A percentile compares a stretch with the other conserved stretches of the same genome.
Evolutionary conservation across 176 grass and related monocot species (phyloP).

Genomic region (Juncus effusus): DNA sequence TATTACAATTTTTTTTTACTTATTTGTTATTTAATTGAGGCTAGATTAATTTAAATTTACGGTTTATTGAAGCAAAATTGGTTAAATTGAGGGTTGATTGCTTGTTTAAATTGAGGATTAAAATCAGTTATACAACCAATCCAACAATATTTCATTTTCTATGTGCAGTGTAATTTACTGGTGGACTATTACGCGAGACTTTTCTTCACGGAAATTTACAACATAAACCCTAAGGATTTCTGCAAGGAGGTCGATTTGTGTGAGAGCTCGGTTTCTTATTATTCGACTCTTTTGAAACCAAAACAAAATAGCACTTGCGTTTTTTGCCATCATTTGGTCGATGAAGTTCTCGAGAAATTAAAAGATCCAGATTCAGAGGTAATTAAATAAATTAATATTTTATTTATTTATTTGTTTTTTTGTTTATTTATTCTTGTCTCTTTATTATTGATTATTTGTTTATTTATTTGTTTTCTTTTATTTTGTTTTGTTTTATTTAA

Average conservation of each 20-base stretch:
- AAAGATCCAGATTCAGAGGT: conserved; percentile 90
- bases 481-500: too few species aligned
- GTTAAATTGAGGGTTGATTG: not conserved
- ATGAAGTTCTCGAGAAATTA: conserved; percentile 56
- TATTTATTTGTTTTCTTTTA: too few species aligned
- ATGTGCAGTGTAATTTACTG: conserved; percentile 54
- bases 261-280: conserved; percentile 23
- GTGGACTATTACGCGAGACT: conserved; percentile 74
- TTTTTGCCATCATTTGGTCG: conserved; percentile 56
- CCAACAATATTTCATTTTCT: conserved; percentile 1
- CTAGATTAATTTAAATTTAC: not conserved
- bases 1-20: too few species aligned
- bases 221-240: conserved; percentile 58
- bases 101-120: not conserved
- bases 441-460: not conserved
- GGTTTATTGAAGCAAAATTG: not conserved
- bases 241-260: conserved; percentile 74
- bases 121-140: not conserved
- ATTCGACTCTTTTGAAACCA: conserved; percentile 1
- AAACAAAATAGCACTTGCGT: conserved; percentile 46
- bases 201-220: conserved; percentile 53
- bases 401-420: too few species aligned
- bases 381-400: conserved; percentile 4
- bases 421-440: not conserved
- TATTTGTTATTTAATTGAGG: not conserved